Conservation (phyloP, 257 asterid species). For the Solanum piurae region DNA sequence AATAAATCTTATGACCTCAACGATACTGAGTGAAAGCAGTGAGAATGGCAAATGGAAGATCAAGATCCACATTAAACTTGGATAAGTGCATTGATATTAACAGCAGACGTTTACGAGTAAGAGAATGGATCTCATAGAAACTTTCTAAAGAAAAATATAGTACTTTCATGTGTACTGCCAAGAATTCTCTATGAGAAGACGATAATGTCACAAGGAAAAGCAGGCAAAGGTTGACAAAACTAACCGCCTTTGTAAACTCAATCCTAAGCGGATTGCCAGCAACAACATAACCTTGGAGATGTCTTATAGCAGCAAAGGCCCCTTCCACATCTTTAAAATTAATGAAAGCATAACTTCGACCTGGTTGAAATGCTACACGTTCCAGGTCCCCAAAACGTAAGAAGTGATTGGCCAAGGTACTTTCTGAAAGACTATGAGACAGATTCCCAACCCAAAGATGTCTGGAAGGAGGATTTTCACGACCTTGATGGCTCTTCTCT, state of each 20-base stretch:
- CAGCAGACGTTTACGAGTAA: neutral
- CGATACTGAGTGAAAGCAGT: neutral
- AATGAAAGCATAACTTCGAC: constrained; percentile 86
- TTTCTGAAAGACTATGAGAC: constrained; percentile 51
- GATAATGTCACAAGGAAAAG: constrained; percentile 28
- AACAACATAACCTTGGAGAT: constrained; percentile 74
- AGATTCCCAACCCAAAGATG: constrained; percentile 95
- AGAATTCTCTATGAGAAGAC: constrained; percentile 9
- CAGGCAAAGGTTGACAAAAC: constrained; percentile 65
- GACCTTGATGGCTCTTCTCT: constrained; percentile 45
- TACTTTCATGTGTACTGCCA: neutral
- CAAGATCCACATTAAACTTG: neutral
- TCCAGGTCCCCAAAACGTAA: constrained; percentile 73
- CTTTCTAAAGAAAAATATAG: neutral
- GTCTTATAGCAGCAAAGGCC: constrained; percentile 77
- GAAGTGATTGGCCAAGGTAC: constrained; percentile 46
- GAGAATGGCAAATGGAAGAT: neutral
- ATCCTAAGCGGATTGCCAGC: constrained; percentile 84
- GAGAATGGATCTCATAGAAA: neutral
- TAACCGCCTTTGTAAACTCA: constrained; percentile 99
- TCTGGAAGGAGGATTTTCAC: constrained; percentile 75
- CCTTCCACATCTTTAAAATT: constrained; percentile 59
- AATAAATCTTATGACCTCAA: neutral
- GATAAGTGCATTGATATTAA: neutral
- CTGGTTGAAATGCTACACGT: constrained; percentile 78